These are phyloP conservation scores for Pneumocystis oryctolagi DNA, from an alignment of 1,139 yeast genomes.

Conservation along the genomic window DNA sequence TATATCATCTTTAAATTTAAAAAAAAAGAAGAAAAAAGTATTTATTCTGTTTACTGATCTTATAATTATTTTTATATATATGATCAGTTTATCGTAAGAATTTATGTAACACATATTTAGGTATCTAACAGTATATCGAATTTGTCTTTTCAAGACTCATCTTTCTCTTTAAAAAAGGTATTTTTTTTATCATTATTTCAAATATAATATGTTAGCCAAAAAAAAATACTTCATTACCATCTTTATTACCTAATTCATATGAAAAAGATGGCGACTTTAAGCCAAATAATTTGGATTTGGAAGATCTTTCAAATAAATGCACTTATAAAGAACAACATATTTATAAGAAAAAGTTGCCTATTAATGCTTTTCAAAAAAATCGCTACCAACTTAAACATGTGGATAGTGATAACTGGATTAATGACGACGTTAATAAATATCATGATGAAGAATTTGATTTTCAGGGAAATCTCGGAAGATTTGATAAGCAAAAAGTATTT, in stretches of 20 bases:
- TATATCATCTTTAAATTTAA: background rate
- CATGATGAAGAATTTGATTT: constrained; percentile 58
- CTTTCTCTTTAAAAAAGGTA: background rate
- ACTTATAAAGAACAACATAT: background rate
- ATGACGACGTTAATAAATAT: background rate
- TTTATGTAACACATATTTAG: background rate
- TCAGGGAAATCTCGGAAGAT: constrained; percentile 64
- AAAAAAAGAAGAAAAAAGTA: background rate
- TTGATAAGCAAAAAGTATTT: constrained; percentile 68
- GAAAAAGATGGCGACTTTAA: background rate
- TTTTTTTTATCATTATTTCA: background rate
- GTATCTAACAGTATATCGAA: background rate
- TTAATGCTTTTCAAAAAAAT: background rate
- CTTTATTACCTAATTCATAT: background rate
- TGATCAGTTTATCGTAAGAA: background rate
- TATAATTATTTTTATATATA: background rate
- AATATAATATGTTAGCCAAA: background rate
- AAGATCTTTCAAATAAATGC: background rate
- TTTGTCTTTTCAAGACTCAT: background rate
- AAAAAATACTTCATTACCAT: background rate
- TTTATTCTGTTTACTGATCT: background rate
- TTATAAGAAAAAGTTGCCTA: background rate
- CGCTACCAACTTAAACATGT: background rate
- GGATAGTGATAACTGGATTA: background rate
- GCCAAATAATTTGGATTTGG: too few species aligned